Evolutionary conservation across 2,329 filamentous ascomycete species (phyloP), one percentile per base, ranked within the genome.

Genomic region (Ophiocordyceps camponoti-floridani): DNA sequence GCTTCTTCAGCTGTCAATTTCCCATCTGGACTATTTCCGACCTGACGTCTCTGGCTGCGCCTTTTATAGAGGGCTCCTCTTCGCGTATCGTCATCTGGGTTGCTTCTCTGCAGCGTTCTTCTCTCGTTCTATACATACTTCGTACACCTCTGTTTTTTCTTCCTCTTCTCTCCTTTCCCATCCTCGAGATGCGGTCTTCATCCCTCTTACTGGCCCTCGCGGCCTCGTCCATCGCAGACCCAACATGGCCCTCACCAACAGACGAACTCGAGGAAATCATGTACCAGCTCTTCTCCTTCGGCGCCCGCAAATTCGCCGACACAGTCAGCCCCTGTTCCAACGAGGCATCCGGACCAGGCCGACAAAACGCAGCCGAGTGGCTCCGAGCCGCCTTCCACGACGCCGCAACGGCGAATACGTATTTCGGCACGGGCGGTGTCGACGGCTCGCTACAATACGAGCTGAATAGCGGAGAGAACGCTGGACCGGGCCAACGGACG

Each of bases 181-280:
- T 16, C 35, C 35, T 16, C 14, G 14, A 16, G 14, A 56, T 57
- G 55, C 51, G 50, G 35, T 45, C 47, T 18, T 43, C 48, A 18
- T 26, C 47, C 10, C 30, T 57, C 27, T 48, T 65, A 42, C 49
- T 65, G 44, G 57, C 54, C 49, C 50, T 66, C 46, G 51, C 66
- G 41, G 62, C 58, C 48, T 55, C 68, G 45, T 58, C 57, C 42
- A 48, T 50, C 42, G 67, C 72, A 23, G 68, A 71, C 49, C 71
- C 70, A 30, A 79, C 74, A 52, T 80, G 76, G 76, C 76, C 76
- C 2, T 68, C 72, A 2, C 53, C 64, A 12, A 67, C 67, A 16
- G 76, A 80, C 52, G 75, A 79, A 54, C 60, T 80, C 47, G 76
- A 80, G 57, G 75, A 78, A 56, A 70, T 79, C 50, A 73, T 79